A percentile compares a stretch with the other conserved stretches of the same genome.
Conservation (phyloP, 805 yeast genomes). For the Monosporozyma aerobia region DNA sequence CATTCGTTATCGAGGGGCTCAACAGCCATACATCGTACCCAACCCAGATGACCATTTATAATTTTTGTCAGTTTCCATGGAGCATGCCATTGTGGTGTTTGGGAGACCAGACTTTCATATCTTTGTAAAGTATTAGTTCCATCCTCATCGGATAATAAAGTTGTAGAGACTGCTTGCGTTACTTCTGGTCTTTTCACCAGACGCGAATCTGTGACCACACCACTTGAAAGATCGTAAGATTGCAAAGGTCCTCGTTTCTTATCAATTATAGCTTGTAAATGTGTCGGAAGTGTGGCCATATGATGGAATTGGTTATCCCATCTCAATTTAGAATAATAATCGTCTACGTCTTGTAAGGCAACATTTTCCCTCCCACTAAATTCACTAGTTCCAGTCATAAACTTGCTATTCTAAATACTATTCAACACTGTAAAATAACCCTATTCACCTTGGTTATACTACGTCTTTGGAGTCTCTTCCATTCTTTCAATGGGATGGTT, state of each 20-base stretch:
- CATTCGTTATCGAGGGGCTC: slow-evolving; percentile 78
- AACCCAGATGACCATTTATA: slow-evolving; percentile 83
- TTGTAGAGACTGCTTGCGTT: neutral
- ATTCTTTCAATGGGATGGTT: neutral
- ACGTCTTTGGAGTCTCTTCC: neutral
- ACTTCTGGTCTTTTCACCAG: neutral
- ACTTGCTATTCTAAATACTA: neutral
- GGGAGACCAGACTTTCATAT: slow-evolving; percentile 12
- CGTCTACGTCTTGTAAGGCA: slow-evolving; percentile 15
- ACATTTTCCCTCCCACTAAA: neutral
- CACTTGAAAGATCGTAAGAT: neutral
- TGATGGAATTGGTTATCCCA: slow-evolving; percentile 26
- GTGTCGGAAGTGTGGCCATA: slow-evolving; percentile 22
- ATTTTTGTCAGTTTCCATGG: slow-evolving; percentile 69
- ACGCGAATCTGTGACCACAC: neutral
- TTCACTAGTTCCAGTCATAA: slow-evolving; percentile 2
- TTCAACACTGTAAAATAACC: neutral
- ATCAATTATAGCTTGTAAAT: slow-evolving; percentile 24
- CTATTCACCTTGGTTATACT: neutral
- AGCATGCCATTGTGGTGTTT: slow-evolving; percentile 39
- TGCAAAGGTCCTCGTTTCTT: slow-evolving; percentile 3
- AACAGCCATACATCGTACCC: slow-evolving; percentile 74
- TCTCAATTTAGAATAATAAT: slow-evolving; percentile 20
- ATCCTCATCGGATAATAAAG: neutral
- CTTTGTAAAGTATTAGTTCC: slow-evolving; percentile 10